Evolutionary conservation across 805 yeast genomes (phyloP).

Genomic region (Tetrapisispora arboricola): DNA sequence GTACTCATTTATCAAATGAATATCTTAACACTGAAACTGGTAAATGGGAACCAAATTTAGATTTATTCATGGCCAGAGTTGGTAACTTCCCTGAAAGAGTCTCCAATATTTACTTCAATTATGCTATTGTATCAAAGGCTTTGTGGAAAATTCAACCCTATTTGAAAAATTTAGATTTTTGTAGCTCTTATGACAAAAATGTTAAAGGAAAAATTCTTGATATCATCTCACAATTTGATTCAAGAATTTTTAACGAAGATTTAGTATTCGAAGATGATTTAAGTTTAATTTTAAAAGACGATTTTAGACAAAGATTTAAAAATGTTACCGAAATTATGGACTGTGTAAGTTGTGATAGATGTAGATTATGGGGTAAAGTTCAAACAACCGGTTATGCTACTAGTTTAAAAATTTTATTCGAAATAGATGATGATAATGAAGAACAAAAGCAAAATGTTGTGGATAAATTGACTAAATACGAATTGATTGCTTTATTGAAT

Average conservation of each 20-base stretch:
- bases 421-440: slow-evolving; percentile 41
- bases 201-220: slow-evolving; percentile 36
- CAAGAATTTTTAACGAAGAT: slow-evolving; percentile 41
- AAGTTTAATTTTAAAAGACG: slow-evolving; percentile 55
- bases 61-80: slow-evolving; percentile 77
- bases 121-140: slow-evolving; percentile 76
- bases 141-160: slow-evolving; percentile 55
- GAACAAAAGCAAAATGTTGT: slow-evolving; percentile 39
- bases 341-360: slow-evolving; percentile 96
- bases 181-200: slow-evolving; percentile 34
- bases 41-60: slow-evolving; percentile 74
- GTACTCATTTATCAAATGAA: slow-evolving; percentile 85
- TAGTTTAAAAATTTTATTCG: slow-evolving; percentile 82
- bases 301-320: slow-evolving; percentile 74
- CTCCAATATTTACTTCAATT: slow-evolving; percentile 84
- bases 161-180: slow-evolving; percentile 41
- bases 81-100: slow-evolving; percentile 85
- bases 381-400: slow-evolving; percentile 98
- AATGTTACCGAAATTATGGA: slow-evolving; percentile 93
- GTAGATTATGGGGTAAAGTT: slow-evolving; percentile 95
- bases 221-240: slow-evolving; percentile 30
- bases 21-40: slow-evolving; percentile 62
- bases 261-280: slow-evolving; percentile 38
- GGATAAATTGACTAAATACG: slow-evolving; percentile 60
- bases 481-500: slow-evolving; percentile 81